These are phyloP conservation scores for Saksenaea vasiformis DNA, from an alignment of 371 early-diverging fungal genomes.

Conservation along the genomic window DNA sequence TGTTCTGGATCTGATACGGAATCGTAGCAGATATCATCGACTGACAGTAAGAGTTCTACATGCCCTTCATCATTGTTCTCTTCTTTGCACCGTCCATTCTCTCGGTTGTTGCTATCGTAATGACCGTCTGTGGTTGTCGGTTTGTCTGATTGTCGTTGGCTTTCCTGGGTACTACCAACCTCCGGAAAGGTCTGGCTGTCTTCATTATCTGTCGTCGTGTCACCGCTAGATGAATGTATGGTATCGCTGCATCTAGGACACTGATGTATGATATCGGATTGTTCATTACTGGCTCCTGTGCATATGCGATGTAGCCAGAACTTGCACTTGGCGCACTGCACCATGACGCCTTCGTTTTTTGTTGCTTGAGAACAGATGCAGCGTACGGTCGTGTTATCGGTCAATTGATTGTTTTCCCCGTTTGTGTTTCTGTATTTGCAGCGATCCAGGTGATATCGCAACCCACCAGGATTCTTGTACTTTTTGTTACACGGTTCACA, in stretches of 20 bases:
- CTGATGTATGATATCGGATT: slow-evolving; percentile 37
- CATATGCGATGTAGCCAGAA: slow-evolving; percentile 61
- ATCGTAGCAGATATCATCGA: not conserved
- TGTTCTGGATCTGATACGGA: not conserved
- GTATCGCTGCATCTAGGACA: slow-evolving; percentile 48
- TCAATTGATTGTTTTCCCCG: not conserved
- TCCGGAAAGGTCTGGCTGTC: not conserved
- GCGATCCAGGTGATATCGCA: slow-evolving; percentile 44
- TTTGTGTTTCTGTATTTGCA: slow-evolving; percentile 26
- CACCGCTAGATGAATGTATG: not conserved
- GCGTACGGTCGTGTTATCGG: slow-evolving; percentile 1
- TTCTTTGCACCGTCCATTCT: not conserved
- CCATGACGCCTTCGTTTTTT: slow-evolving; percentile 41
- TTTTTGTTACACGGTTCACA: slow-evolving; percentile 53
- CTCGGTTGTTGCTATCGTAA: not conserved
- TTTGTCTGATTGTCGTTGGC: not conserved
- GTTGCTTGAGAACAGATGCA: slow-evolving; percentile 23
- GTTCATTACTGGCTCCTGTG: slow-evolving; percentile 37
- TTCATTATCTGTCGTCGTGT: not conserved
- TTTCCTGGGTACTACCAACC: not conserved
- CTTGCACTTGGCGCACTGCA: slow-evolving; percentile 56
- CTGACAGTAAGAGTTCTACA: not conserved
- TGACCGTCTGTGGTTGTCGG: not conserved
- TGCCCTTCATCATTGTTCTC: not conserved
- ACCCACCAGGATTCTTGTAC: slow-evolving; percentile 48